A percentile compares a stretch with the other conserved stretches of the same genome.
Conservation (phyloP, 352 stramenopile genomes). For the Phytophthora citricola region DNA sequence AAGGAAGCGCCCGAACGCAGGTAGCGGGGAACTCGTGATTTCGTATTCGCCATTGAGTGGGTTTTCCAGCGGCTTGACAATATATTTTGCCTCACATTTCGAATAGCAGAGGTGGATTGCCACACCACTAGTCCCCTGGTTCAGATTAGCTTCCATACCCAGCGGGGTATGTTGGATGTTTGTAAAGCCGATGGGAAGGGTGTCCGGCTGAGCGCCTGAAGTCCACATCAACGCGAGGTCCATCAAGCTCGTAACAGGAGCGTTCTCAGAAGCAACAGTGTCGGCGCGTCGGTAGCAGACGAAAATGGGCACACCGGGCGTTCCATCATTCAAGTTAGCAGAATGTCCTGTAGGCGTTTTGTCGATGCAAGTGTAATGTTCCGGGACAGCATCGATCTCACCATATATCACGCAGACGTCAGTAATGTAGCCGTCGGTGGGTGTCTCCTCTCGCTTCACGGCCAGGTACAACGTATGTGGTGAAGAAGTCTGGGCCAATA, state of each 20-base stretch:
- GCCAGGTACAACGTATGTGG: conserved; percentile 78
- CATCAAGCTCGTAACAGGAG: conserved; percentile 67
- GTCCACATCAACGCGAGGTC: conserved; percentile 83
- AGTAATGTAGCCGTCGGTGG: conserved; percentile 58
- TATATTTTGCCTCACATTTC: conserved; percentile 58
- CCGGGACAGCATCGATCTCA: conserved; percentile 84
- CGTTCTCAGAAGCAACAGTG: conserved; percentile 9
- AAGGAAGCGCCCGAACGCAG: conserved; percentile 62
- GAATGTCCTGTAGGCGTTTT: conserved; percentile 72
- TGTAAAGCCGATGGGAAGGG: conserved; percentile 71
- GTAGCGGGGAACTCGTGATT: conserved; percentile 50
- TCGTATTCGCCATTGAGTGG: conserved; percentile 85
- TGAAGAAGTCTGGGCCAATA: conserved; percentile 77
- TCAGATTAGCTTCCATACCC: conserved; percentile 89
- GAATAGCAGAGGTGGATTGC: conserved; percentile 80
- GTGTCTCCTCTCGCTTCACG: conserved; percentile 68
- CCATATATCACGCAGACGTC: conserved; percentile 88
- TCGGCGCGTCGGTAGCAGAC: conserved; percentile 73
- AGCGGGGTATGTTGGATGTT: conserved; percentile 89
- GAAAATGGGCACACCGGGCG: conserved; percentile 76
- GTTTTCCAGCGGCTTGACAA: conserved; percentile 69
- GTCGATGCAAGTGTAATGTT: conserved; percentile 78
- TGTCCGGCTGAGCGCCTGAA: conserved; percentile 63
- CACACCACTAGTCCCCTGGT: conserved; percentile 77
- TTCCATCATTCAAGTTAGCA: conserved; percentile 88